Conservation (phyloP, 2,329 filamentous ascomycete genomes). For the Drechslera avenae region DNA sequence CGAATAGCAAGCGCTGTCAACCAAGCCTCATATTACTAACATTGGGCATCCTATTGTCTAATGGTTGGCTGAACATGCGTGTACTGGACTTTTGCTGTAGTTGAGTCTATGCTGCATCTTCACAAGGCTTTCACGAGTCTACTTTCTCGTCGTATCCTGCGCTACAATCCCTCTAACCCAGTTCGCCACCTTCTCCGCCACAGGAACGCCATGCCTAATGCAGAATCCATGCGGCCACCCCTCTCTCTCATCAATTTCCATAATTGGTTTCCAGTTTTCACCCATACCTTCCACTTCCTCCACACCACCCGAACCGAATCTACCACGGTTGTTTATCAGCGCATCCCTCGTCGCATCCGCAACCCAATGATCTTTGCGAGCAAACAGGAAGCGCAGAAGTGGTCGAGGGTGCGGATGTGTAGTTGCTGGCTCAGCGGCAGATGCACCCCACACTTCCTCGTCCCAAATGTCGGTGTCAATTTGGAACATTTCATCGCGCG, state of each 20-base stretch:
- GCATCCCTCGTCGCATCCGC: constrained; percentile 62
- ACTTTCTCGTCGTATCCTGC: constrained; percentile 22
- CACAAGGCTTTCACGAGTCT: background rate
- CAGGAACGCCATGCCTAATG: constrained; percentile 54
- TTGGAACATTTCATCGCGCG: constrained; percentile 61
- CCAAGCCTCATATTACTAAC: too few relatives aligned
- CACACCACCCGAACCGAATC: constrained; percentile 18
- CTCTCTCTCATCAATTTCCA: constrained; percentile 61
- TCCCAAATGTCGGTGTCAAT: constrained; percentile 64
- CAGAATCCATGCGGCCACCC: constrained; percentile 66
- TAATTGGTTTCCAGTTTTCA: constrained; percentile 53
- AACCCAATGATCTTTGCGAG: constrained; percentile 66
- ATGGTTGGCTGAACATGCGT: background rate
- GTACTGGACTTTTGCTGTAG: background rate
- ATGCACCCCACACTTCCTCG: constrained; percentile 63
- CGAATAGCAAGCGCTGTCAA: too few relatives aligned
- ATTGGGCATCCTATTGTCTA: too few relatives aligned
- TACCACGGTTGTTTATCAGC: constrained; percentile 50
- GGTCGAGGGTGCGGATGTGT: constrained; percentile 45
- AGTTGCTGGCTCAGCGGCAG: constrained; percentile 25
- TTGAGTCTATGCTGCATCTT: background rate
- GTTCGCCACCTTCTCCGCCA: constrained; percentile 57
- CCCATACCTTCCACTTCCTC: constrained; percentile 30
- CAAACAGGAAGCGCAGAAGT: constrained; percentile 64
- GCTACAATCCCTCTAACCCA: constrained; percentile 55